Base-by-base conservation (phyloP, 2,329 filamentous ascomycete species). In the Fusarium sterilihyphosum region DNA sequence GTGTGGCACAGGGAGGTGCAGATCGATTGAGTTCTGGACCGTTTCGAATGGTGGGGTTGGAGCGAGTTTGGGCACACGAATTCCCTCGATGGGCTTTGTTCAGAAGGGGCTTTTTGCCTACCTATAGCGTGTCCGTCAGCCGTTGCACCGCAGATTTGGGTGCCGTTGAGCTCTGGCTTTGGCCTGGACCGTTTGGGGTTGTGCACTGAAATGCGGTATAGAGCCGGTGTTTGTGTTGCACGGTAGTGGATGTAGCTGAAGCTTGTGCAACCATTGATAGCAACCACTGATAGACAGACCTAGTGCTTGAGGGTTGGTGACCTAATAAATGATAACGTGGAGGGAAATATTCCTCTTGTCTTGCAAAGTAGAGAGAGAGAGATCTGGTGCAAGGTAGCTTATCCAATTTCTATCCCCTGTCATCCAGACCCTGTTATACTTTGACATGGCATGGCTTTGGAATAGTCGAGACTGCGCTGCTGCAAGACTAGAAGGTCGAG, bases 21-120 rank as follows among this genome's bases (percentile, higher is more conserved):
- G 77, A 77, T 78, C 77, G 65, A 78, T 78, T 62, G 71, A 78
- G 77, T 78, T 78, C 77, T 78, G 76, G 77, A 78, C 77, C 77
- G 70, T 78, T 67, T 62, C 64, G 62, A 60, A 64, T 73, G 67
- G 75, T 77, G 75, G 75, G 75, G 75, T 73, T 68, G 67, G 65
- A 58, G 50, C 46, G 57, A 73, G 75, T 71, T 68, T 70, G 65
- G 62, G 49, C 52, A 62, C 52, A 67, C 67, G 47, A 67, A 69
- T 69, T 69, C 49, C 63, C 63, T 54, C 67, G 47, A 61, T 44
- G 62, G 67, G 49, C 57, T 54, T 59, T 40, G 61, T 71, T 50
- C 61, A 73, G 67, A 72, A 68, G 58, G 67, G 67, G 43, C 46
- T 54, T 63, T 63, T 65, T 68, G 65, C 37, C 37, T 26, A 53